Percentiles rank a stretch among this genome's conserved stretches.
phyloP scores from a whole-genome alignment of 1,139 yeast genomes.

The Candida albicans region DNA sequence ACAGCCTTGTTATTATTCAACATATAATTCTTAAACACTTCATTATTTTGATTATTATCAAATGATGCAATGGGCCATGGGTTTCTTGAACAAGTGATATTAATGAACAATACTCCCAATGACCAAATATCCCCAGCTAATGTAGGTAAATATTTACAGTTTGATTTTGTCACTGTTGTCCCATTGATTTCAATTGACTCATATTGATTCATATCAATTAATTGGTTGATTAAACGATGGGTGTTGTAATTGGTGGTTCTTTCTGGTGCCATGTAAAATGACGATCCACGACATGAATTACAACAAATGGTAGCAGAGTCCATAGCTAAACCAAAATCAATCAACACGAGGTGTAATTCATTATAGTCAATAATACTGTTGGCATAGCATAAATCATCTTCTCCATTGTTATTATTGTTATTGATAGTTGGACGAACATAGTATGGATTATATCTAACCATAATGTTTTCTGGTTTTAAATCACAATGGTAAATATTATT shows the following conservation, averaged over 20 bases:
- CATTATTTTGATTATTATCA: slow-evolving; percentile 44
- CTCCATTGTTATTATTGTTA: too few relatives aligned
- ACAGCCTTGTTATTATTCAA: slow-evolving; percentile 28
- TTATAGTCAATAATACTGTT: slow-evolving; percentile 42
- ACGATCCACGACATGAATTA: slow-evolving; percentile 81
- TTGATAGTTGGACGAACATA: slow-evolving; percentile 21
- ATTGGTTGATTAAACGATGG: slow-evolving; percentile 26
- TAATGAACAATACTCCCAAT: slow-evolving; percentile 75
- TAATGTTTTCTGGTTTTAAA: slow-evolving; percentile 84
- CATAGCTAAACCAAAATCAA: slow-evolving; percentile 87
- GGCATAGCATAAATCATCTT: background rate
- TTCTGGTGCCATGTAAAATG: slow-evolving; percentile 94
- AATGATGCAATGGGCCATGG: slow-evolving; percentile 88
- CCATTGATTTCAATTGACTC: slow-evolving; percentile 20
- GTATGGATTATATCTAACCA: slow-evolving; percentile 45
- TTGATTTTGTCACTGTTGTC: slow-evolving; percentile 18
- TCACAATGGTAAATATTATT: slow-evolving; percentile 81
- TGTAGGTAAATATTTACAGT: slow-evolving; percentile 54
- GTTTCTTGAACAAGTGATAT: slow-evolving; percentile 78
- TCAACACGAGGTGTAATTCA: slow-evolving; percentile 61
- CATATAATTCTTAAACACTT: slow-evolving; percentile 51
- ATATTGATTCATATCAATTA: slow-evolving; percentile 33
- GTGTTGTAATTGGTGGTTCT: slow-evolving; percentile 54
- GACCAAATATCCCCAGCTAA: slow-evolving; percentile 88
- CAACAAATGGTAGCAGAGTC: slow-evolving; percentile 57